phyloP scores from a whole-genome alignment of 768 basidiomycete species.

The Tephrocybe sp. region DNA sequence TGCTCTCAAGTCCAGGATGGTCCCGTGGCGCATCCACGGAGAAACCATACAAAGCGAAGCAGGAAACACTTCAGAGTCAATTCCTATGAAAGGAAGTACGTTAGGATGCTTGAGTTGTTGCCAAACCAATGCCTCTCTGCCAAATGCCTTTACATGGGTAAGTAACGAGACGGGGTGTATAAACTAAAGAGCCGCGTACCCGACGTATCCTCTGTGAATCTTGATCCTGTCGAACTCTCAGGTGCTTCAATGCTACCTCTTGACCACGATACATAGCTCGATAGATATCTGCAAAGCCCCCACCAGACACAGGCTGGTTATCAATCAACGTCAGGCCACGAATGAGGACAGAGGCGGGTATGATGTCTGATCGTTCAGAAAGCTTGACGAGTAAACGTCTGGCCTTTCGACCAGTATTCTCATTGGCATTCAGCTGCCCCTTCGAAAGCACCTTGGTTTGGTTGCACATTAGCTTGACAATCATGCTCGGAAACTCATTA shows the following conservation, averaged over 20 bases:
- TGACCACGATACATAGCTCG: constrained; percentile 16
- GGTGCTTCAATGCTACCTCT: constrained; percentile 18
- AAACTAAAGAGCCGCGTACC: background rate
- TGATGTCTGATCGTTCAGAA: constrained; percentile 17
- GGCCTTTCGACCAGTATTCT: constrained; percentile 12
- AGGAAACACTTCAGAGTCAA: constrained; percentile 22
- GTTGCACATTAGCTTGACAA: background rate
- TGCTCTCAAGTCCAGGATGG: constrained; percentile 20
- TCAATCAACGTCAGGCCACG: constrained; percentile 11
- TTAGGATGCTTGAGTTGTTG: constrained; percentile 24
- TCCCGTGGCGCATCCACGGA: constrained; percentile 28
- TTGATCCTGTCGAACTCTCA: constrained; percentile 17
- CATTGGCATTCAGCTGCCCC: constrained; percentile 12
- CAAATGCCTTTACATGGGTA: constrained; percentile 19
- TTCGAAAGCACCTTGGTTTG: constrained; percentile 13
- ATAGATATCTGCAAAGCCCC: constrained; percentile 20
- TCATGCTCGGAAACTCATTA: too few species aligned
- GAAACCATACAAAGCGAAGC: constrained; percentile 25
- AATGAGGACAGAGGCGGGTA: constrained; percentile 18
- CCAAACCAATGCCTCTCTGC: constrained; percentile 27
- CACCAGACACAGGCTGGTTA: constrained; percentile 16
- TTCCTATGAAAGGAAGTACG: constrained; percentile 27
- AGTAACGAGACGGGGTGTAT: background rate
- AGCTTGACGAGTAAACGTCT: constrained; percentile 18
- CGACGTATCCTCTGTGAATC: constrained; percentile 16